These are phyloP conservation scores for Colletotrichum scovillei DNA, from an alignment of 2,329 filamentous ascomycete genomes.

Conservation along the genomic window DNA sequence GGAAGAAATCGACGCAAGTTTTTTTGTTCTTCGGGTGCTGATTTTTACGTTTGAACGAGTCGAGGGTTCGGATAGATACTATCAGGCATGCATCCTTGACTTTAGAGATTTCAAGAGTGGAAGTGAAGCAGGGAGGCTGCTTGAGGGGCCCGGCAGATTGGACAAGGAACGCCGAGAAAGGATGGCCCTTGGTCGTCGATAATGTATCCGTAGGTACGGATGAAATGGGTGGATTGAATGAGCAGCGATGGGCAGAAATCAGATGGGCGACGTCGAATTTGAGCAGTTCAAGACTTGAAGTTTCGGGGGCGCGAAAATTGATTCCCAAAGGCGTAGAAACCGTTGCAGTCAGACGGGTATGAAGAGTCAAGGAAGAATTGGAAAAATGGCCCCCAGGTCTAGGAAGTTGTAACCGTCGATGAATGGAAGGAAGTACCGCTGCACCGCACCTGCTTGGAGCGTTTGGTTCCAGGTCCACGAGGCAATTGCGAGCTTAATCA, in stretches of 20 bases:
- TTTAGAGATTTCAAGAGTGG: background rate
- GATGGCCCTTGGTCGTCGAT: slow-evolving; percentile 7
- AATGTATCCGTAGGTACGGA: background rate
- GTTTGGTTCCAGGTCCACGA: slow-evolving; percentile 28
- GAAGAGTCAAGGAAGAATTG: slow-evolving; percentile 11
- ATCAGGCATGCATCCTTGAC: background rate
- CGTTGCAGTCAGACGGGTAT: background rate
- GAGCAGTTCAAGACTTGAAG: background rate
- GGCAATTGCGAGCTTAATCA: slow-evolving; percentile 33
- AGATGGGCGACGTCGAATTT: background rate
- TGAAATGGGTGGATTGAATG: background rate
- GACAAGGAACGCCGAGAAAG: slow-evolving; percentile 9
- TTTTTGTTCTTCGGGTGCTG: background rate
- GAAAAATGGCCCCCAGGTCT: slow-evolving; percentile 5
- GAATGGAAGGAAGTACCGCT: background rate
- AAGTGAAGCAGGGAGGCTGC: slow-evolving; percentile 13
- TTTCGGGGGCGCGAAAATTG: background rate
- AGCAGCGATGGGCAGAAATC: background rate
- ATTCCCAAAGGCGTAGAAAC: background rate
- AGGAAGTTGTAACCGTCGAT: background rate
- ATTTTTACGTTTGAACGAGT: background rate
- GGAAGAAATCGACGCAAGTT: background rate
- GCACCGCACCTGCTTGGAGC: background rate
- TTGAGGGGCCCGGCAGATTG: slow-evolving; percentile 7
- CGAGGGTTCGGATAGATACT: background rate